Conservation (phyloP, 371 early-diverging fungal species). For the Smittium culicis region DNA sequence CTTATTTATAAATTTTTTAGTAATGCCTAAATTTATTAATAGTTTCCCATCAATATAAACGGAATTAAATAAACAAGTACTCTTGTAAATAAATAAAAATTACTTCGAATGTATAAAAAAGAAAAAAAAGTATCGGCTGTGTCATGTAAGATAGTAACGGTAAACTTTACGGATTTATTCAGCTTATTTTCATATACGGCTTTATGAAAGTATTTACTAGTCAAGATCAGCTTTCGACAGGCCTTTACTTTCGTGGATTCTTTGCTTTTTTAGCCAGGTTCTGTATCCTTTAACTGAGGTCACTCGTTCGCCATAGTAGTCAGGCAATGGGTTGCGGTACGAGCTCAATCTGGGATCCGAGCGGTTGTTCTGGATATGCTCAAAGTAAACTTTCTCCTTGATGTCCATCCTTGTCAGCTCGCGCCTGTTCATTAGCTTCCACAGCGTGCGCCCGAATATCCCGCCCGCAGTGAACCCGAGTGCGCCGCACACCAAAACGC, state of each 20-base stretch:
- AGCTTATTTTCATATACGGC: no score
- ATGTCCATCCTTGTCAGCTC: conserved; percentile 41
- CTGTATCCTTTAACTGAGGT: conserved; percentile 67
- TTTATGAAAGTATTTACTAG: no score
- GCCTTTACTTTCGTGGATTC: conserved; percentile 63
- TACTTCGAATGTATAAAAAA: no score
- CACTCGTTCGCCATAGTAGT: conserved; percentile 89
- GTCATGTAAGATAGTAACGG: no score
- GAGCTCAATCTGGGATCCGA: conserved; percentile 62
- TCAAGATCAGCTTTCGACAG: neutral
- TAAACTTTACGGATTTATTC: no score
- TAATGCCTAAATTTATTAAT: no score
- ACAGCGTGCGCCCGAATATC: conserved; percentile 44
- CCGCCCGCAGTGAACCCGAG: conserved; percentile 56
- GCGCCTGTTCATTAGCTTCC: conserved; percentile 44
- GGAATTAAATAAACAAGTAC: no score
- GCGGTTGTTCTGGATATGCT: conserved; percentile 60
- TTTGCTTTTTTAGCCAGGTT: conserved; percentile 76
- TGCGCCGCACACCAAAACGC: conserved; percentile 46
- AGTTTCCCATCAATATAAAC: no score
- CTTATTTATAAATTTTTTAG: no score
- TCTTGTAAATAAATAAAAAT: no score
- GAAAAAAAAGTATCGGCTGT: no score
- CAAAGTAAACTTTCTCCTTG: conserved; percentile 66
- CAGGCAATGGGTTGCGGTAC: conserved; percentile 68